These are phyloP conservation scores for Garcia nutans DNA, from an alignment of 345 rosid genomes.

Conservation along the genomic window DNA sequence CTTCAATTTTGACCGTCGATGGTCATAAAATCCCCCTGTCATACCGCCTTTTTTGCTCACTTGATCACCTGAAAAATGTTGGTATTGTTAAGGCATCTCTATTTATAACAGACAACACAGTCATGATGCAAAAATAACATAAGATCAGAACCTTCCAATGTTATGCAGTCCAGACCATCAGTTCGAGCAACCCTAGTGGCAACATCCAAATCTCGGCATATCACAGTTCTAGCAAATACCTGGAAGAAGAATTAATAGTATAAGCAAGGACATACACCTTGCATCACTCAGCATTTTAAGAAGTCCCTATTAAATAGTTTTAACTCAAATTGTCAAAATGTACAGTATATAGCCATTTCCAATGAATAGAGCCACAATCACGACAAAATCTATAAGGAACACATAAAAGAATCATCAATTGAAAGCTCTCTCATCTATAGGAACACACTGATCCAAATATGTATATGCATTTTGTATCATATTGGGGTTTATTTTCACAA, in stretches of 20 bases:
- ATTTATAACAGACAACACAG: neutral
- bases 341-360: too few species aligned
- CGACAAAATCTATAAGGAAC: too few species aligned
- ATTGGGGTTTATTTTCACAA: neutral
- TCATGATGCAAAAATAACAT: neutral
- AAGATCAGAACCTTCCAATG: slow-evolving; percentile 73
- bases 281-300: neutral
- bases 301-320: neutral
- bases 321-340: neutral
- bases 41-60: slow-evolving; percentile 99
- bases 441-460: too few species aligned
- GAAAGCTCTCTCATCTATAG: too few species aligned
- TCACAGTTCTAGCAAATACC: slow-evolving; percentile 95
- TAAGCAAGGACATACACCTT: neutral
- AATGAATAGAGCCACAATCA: too few species aligned
- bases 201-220: slow-evolving; percentile 88
- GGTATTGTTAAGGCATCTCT: slow-evolving; percentile 21
- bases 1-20: slow-evolving; percentile 86
- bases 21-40: slow-evolving; percentile 96
- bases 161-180: slow-evolving; percentile 91
- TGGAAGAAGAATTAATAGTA: slow-evolving; percentile 21
- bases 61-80: slow-evolving; percentile 75
- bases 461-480: neutral
- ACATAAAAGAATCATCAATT: too few species aligned
- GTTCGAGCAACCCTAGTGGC: slow-evolving; percentile 90